A percentile compares a stretch with the other conserved stretches of the same genome.
Evolutionary conservation across 352 stramenopile species (phyloP).

Genomic region (Phytopythium cucurbitacearum): DNA sequence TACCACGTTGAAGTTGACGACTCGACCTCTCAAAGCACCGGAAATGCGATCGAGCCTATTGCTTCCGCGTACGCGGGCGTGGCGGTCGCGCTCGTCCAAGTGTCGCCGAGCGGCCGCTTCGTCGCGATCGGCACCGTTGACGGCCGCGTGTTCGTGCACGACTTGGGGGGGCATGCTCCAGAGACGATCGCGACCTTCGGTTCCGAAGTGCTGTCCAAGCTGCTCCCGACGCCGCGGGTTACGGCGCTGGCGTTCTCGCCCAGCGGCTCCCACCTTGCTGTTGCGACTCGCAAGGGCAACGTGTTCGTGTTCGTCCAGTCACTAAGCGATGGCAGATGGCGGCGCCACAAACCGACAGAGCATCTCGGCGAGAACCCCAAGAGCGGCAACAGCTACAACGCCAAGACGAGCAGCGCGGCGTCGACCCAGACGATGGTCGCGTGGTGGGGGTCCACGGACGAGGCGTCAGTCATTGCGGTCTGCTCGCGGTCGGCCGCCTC

Average conservation of each 20-base stretch:
- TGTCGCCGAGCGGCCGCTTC: constrained; percentile 23
- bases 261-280: constrained; percentile 21
- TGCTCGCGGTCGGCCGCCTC: constrained; percentile 27
- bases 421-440: constrained; percentile 40
- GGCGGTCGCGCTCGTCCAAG: constrained; percentile 34
- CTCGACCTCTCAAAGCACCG: constrained; percentile 6
- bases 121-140: constrained; percentile 45
- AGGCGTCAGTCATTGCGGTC: constrained; percentile 31
- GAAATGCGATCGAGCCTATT: constrained; percentile 1
- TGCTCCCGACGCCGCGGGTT: constrained; percentile 46
- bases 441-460: constrained; percentile 33
- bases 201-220: constrained; percentile 16
- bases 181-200: constrained; percentile 16
- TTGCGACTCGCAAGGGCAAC: constrained; percentile 59
- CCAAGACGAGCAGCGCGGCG: constrained; percentile 13
- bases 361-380: constrained; percentile 45
- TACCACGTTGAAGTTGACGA: constrained; percentile 10
- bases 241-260: constrained; percentile 49
- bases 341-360: constrained; percentile 13
- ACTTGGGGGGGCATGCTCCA: no score
- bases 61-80: constrained; percentile 21
- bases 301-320: constrained; percentile 39
- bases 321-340: constrained; percentile 18
- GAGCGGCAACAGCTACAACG: constrained; percentile 17
- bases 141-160: constrained; percentile 42